Evolutionary conservation across 768 basidiomycete species (phyloP), one percentile per base, ranked within the genome.

Genomic region (Naganishia friedmannii): DNA sequence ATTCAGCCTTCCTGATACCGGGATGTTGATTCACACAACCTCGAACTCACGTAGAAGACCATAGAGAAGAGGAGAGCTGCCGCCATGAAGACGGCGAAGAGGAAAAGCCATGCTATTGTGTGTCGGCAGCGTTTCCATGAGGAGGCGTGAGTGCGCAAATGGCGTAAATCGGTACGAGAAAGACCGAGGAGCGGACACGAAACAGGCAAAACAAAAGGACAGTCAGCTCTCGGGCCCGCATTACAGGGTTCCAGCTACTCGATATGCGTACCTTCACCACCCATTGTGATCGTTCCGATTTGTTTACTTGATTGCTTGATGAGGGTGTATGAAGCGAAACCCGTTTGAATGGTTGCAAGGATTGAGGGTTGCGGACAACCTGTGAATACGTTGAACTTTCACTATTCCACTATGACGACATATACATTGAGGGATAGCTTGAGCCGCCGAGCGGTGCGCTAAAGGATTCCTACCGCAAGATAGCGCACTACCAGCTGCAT

Each of bases 31-130:
- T 10, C 1, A 7, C 8, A 10, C 19, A 42, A 15, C 7, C n/a
- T 8, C 2, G 34, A 39, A 89, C 92, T 82, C 77, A 97, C 95
- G 83, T 96, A 99, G 86, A 98, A 99, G 80, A 99, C 96, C 90
- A 93, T 93, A 75, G 93, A 96, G 85, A 99, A 99, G 71, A 99
- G 84, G 70, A 98, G 85, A 39, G 89, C 93, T 23, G 94, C 95
- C 75, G 93, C 90, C 88, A 92, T 88, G 67, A 98, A 88, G 80
- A 97, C 94, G 79, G 92, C 87, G 81, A 97, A 93, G 76, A 98
- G 87, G 84, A 96, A 99, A 73, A 99, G 83, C 95, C 94, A 97
- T 80, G 92, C 93, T 94, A 75, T 68, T 51, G 6, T 26, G 7
- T 42, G 15, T 42, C 42, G 15, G 15, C 15, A 42, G 42, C 42